These are phyloP conservation scores for Solanum neorickii DNA, from an alignment of 257 asterid genomes.

Conservation along the genomic window DNA sequence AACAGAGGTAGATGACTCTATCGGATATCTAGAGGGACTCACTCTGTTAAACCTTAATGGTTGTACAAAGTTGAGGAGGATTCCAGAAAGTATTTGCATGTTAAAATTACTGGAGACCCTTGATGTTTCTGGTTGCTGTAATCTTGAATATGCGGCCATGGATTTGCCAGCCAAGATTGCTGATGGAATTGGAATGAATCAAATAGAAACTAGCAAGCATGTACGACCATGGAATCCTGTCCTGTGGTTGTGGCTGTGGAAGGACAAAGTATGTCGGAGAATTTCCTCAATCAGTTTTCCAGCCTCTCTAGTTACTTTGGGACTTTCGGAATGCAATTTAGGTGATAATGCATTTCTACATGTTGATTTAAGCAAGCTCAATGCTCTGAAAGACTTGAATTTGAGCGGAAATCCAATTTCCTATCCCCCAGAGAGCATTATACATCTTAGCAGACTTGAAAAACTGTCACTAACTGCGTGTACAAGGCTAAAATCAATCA, in stretches of 20 bases:
- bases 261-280: background rate
- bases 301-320: background rate
- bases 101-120: background rate
- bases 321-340: background rate
- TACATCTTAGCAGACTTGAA: background rate
- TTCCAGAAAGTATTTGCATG: background rate
- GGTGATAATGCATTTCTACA: background rate
- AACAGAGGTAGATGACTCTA: background rate
- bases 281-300: background rate
- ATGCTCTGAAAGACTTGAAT: background rate
- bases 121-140: background rate
- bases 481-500: background rate
- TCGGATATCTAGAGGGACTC: background rate
- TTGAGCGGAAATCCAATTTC: background rate
- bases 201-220: background rate
- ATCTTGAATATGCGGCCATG: background rate
- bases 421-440: background rate
- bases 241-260: background rate
- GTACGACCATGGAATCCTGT: background rate
- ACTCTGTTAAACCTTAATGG: background rate
- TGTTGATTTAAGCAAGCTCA: background rate
- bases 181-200: background rate
- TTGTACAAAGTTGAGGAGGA: background rate
- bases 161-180: background rate
- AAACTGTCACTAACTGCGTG: background rate